Evolutionary conservation across 495 filamentous ascomycete genomes (phyloP).

Genomic region (Cudoniella acicularis): DNA sequence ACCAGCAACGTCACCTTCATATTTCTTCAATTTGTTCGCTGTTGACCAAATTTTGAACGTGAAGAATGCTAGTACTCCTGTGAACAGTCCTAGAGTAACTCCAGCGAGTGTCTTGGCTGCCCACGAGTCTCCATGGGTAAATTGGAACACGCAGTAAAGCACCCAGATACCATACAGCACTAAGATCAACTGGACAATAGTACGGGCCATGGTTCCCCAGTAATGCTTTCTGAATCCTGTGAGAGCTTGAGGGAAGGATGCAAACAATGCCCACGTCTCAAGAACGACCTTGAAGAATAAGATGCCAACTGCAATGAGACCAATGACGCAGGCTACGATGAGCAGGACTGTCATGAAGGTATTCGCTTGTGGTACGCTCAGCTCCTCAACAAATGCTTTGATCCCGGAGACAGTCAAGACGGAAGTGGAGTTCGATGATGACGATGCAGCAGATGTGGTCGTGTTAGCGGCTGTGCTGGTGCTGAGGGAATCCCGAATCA

Average conservation of each 20-base stretch:
- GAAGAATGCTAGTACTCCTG: slow-evolving; percentile 72
- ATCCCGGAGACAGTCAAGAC: slow-evolving; percentile 48
- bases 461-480: slow-evolving; percentile 27
- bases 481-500: slow-evolving; percentile 41
- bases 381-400: slow-evolving; percentile 68
- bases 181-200: slow-evolving; percentile 87
- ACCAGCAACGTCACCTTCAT: slow-evolving; percentile 66
- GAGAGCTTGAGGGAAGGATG: slow-evolving; percentile 76
- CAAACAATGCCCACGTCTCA: slow-evolving; percentile 88
- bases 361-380: slow-evolving; percentile 80
- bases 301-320: slow-evolving; percentile 79
- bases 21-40: slow-evolving; percentile 67
- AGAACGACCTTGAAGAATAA: slow-evolving; percentile 88
- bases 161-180: slow-evolving; percentile 94
- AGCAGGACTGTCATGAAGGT: slow-evolving; percentile 95
- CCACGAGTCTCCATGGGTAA: slow-evolving; percentile 93
- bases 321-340: slow-evolving; percentile 84
- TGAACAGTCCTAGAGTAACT: slow-evolving; percentile 77
- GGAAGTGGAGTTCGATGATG: slow-evolving; percentile 26
- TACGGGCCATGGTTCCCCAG: slow-evolving; percentile 84
- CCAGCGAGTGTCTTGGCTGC: slow-evolving; percentile 83
- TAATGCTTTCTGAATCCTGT: slow-evolving; percentile 90
- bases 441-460: slow-evolving; percentile 34
- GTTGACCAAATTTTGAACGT: slow-evolving; percentile 75
- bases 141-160: slow-evolving; percentile 93